phyloP scores from a whole-genome alignment of 2,329 filamentous ascomycete genomes.

The Pyrenochaeta sp. region DNA sequence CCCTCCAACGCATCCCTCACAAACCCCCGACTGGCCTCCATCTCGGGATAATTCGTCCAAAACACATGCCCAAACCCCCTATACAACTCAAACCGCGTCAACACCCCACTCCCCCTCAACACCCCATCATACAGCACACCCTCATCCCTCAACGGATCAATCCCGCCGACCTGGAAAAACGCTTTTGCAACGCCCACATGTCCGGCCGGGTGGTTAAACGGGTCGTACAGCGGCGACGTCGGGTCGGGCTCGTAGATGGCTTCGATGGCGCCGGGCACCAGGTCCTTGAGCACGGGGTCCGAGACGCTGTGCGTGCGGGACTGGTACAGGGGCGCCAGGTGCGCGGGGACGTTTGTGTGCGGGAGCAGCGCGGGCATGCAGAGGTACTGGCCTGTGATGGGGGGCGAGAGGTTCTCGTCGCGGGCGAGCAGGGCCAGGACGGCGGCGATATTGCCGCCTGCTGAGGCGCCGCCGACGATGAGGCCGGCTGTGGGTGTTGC shows the following conservation, averaged over 20 bases:
- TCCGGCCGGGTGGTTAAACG: conserved; percentile 40
- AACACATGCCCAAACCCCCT: conserved; percentile 54
- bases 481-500: conserved; percentile 56
- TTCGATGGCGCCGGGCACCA: conserved; percentile 18
- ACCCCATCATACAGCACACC: conserved; percentile 56
- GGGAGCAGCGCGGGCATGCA: conserved; percentile 57
- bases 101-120: conserved; percentile 46
- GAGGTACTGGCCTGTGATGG: conserved; percentile 57
- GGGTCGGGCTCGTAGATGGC: conserved; percentile 35
- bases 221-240: conserved; percentile 38
- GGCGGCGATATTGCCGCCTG: conserved; percentile 61
- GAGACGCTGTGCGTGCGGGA: conserved; percentile 41
- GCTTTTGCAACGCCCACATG: conserved; percentile 54
- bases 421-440: conserved; percentile 55
- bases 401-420: conserved; percentile 50
- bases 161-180: conserved; percentile 58
- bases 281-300: conserved; percentile 33
- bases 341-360: conserved; percentile 49
- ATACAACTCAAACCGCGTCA: conserved; percentile 54
- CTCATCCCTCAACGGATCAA: conserved; percentile 60
- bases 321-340: conserved; percentile 50
- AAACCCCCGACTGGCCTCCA: conserved; percentile 32
- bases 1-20: conserved; percentile 36
- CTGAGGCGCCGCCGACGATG: conserved; percentile 60
- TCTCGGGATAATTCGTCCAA: conserved; percentile 44